Conservation (phyloP, 768 basidiomycete genomes). For the Trametes meyenii region DNA sequence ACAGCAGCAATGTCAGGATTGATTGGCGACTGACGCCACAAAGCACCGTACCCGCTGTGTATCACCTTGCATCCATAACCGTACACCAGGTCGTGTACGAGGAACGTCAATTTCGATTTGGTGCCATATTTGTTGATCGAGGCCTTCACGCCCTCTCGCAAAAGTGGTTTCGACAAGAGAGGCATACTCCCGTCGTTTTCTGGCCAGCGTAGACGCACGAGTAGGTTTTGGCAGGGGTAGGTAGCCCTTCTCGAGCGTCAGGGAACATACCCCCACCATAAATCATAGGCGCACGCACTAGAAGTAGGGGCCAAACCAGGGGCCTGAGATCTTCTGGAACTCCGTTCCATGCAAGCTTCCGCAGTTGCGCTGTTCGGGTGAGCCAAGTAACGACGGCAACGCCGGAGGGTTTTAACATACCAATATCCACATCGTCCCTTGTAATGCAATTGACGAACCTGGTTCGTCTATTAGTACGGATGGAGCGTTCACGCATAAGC, state of each 20-base stretch:
- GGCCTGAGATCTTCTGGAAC: conserved; percentile 87
- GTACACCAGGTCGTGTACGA: conserved; percentile 88
- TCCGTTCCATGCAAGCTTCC: conserved; percentile 94
- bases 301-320: conserved; percentile 90
- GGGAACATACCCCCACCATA: neutral
- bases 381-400: neutral
- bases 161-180: conserved; percentile 91
- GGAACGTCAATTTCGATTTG: conserved; percentile 99
- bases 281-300: conserved; percentile 55
- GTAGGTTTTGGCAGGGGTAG: conserved; percentile 82
- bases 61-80: conserved; percentile 85
- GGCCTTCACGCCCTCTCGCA: conserved; percentile 77
- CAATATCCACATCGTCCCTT: conserved; percentile 79
- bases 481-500: conserved; percentile 72
- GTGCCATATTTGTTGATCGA: conserved; percentile 99
- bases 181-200: conserved; percentile 91
- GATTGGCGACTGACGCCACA: conserved; percentile 10
- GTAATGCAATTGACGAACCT: conserved; percentile 84
- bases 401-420: conserved; percentile 57
- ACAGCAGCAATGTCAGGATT: conserved; percentile 21
- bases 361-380: conserved; percentile 63
- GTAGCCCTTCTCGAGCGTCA: conserved; percentile 68
- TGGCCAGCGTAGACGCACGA: conserved; percentile 73
- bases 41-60: conserved; percentile 73
- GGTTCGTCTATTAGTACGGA: conserved; percentile 73